Conservation (phyloP, 176 grass and related monocot species). For the Ensete glaucum region DNA sequence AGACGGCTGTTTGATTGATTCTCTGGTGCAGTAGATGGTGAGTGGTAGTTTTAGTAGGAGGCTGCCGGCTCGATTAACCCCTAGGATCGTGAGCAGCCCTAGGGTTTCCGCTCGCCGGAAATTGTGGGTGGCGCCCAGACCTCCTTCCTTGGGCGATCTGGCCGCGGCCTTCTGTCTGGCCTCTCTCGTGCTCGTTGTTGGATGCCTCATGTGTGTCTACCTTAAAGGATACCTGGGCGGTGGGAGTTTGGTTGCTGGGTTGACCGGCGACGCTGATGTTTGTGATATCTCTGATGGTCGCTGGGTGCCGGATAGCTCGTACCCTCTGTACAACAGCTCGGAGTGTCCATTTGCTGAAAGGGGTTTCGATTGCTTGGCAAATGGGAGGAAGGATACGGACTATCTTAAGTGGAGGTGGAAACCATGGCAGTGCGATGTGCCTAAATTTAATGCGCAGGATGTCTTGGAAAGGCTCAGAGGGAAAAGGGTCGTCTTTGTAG, state of each 20-base stretch:
- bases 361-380: slow-evolving; percentile 89
- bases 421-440: slow-evolving; percentile 55
- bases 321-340: slow-evolving; percentile 79
- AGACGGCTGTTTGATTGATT: slow-evolving; percentile 20
- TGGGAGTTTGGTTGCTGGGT: slow-evolving; percentile 28
- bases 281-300: slow-evolving; percentile 77
- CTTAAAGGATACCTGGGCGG: slow-evolving; percentile 46
- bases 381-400: slow-evolving; percentile 63
- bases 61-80: slow-evolving; percentile 44
- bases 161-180: slow-evolving; percentile 49
- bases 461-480: slow-evolving; percentile 59
- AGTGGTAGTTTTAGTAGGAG: slow-evolving; percentile 49
- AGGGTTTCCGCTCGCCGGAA: slow-evolving; percentile 48
- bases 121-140: slow-evolving; percentile 45
- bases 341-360: slow-evolving; percentile 75
- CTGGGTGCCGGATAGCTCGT: slow-evolving; percentile 59
- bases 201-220: slow-evolving; percentile 51
- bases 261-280: slow-evolving; percentile 20
- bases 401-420: slow-evolving; percentile 98
- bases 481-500: slow-evolving; percentile 80
- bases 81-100: slow-evolving; percentile 52
- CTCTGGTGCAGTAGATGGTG: slow-evolving; percentile 33
- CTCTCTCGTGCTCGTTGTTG: slow-evolving; percentile 37
- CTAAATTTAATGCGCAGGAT: slow-evolving; percentile 35
- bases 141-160: slow-evolving; percentile 39